Evolutionary conservation across 345 rosid genomes (phyloP), one percentile per base, ranked within the genome.

Genomic region (Melaleuca quinquenervia): DNA sequence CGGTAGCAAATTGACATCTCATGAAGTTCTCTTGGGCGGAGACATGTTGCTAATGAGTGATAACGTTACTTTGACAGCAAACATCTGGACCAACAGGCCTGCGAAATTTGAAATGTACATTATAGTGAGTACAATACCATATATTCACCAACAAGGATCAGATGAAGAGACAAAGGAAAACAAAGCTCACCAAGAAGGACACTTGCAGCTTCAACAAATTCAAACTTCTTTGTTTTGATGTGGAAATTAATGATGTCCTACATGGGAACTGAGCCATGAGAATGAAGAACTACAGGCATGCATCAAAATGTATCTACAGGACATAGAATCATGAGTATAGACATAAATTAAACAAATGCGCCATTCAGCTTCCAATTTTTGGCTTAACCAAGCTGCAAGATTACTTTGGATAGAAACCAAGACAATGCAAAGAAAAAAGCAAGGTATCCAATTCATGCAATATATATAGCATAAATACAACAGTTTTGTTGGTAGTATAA

Each of bases 21-120:
- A 92, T 82, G 92, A 91, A 90, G 91, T 86, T 91, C 89, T 94
- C 82, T 93, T 93, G 51, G 95, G 95, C 6, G 96, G 98, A 87
- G 98, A 93, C 97, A 95, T 94, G 84, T 94, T 94, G 84, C 85
- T 86, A 64, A 91, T 85, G 55, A 94, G 93, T 15, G 94, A 92
- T 52, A 85, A 84, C 41, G 89, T 85, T 9, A 91, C 91, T 52
- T 87, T 60, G 58, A 91, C 83, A 20, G 88, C 85, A n/a, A 89
- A 51, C 44, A 94, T 84, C 85, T 94, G 94, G 85, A 92, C 87
- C 53, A 91, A 52, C 22, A 87, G 58, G 22, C 80, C 58, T 50
- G 22, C 16, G 21, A 20, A 85, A 85, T 32, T 8, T 32, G 52
- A 26, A 26, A 16, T 10, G 3, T 20, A 20, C 45, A n/a, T 29